Percentiles rank a stretch among this genome's conserved stretches.
Evolutionary conservation across 768 basidiomycete species (phyloP).

Genomic region (Leccinum barrowsii): DNA sequence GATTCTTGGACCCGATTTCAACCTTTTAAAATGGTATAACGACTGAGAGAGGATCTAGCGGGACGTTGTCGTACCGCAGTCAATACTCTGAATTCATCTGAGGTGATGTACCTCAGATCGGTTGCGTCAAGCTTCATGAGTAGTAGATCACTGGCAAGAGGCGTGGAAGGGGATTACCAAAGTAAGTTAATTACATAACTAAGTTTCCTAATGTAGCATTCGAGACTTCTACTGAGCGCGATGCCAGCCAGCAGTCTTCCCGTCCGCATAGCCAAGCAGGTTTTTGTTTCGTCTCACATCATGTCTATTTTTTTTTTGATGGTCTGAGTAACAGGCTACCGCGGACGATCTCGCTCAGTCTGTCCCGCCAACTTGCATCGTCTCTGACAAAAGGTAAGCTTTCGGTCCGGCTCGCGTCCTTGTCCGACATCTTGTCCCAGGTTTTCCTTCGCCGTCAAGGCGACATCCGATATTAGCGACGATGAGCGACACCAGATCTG

Average conservation of each 20-base stretch:
- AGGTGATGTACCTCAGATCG: conserved; percentile 87
- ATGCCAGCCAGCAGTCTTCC: conserved; percentile 12
- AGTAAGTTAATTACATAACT: background rate
- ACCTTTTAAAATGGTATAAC: conserved; percentile 48
- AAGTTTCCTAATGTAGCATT: background rate
- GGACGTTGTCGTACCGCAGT: conserved; percentile 61
- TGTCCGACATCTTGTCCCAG: conserved; percentile 7
- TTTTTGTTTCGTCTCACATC: conserved; percentile 18
- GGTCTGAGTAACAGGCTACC: conserved; percentile 18
- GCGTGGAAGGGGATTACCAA: conserved; percentile 6
- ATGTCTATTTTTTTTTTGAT: background rate
- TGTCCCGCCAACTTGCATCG: conserved; percentile 8
- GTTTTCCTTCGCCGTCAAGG: conserved; percentile 21
- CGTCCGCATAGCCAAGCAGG: conserved; percentile 35
- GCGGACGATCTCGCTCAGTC: conserved; percentile 18
- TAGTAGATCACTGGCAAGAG: background rate
- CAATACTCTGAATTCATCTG: conserved; percentile 94
- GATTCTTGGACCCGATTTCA: conserved; percentile 98
- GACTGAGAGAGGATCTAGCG: background rate
- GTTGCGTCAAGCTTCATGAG: conserved; percentile 91
- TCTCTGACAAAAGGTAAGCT: conserved; percentile 17
- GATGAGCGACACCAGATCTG: conserved; percentile 46
- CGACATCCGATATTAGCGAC: conserved; percentile 33
- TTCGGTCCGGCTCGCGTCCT: background rate
- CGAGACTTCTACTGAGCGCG: background rate